These are phyloP conservation scores for Nymphaea thermarum DNA, from an alignment of 164 flowering plant species.

Conservation along the genomic window DNA sequence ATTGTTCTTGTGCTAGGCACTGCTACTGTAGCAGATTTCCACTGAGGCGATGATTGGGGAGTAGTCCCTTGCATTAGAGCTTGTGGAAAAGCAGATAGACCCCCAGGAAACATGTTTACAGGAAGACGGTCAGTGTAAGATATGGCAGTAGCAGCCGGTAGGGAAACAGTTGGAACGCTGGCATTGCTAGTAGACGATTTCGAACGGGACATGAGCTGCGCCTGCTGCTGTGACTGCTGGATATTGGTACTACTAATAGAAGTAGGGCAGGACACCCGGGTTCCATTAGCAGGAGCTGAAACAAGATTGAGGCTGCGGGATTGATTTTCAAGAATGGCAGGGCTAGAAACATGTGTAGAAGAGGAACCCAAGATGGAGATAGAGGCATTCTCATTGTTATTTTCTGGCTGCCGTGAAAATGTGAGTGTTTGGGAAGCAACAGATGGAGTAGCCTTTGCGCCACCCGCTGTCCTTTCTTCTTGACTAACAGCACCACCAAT, in stretches of 20 bases:
- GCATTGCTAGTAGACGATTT: slow-evolving; percentile 46
- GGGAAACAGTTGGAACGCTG: slow-evolving; percentile 6
- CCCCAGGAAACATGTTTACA: slow-evolving; percentile 44
- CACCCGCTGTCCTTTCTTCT: slow-evolving; percentile 46
- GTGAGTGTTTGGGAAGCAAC: slow-evolving; percentile 45
- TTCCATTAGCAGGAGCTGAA: slow-evolving; percentile 17
- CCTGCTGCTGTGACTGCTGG: slow-evolving; percentile 33
- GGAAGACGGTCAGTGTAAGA: slow-evolving; percentile 43
- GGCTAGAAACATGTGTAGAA: background rate
- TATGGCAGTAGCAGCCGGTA: background rate
- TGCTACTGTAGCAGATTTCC: slow-evolving; percentile 31
- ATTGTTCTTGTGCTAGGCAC: slow-evolving; percentile 18
- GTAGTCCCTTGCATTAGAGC: slow-evolving; percentile 30
- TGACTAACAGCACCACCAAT: slow-evolving; percentile 4
- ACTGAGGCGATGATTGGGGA: slow-evolving; percentile 45
- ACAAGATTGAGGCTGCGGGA: slow-evolving; percentile 40
- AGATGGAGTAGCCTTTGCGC: slow-evolving; percentile 21
- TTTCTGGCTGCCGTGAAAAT: slow-evolving; percentile 51
- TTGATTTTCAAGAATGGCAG: slow-evolving; percentile 25
- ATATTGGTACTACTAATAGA: slow-evolving; percentile 17
- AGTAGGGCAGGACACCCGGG: slow-evolving; percentile 23
- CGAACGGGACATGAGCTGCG: slow-evolving; percentile 29
- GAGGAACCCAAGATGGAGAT: slow-evolving; percentile 13
- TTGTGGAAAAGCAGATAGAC: slow-evolving; percentile 44
- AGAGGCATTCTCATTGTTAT: slow-evolving; percentile 19